phyloP scores from a whole-genome alignment of 225 moss, liverwort and hornwort genomes.

The Ulota crispa region DNA sequence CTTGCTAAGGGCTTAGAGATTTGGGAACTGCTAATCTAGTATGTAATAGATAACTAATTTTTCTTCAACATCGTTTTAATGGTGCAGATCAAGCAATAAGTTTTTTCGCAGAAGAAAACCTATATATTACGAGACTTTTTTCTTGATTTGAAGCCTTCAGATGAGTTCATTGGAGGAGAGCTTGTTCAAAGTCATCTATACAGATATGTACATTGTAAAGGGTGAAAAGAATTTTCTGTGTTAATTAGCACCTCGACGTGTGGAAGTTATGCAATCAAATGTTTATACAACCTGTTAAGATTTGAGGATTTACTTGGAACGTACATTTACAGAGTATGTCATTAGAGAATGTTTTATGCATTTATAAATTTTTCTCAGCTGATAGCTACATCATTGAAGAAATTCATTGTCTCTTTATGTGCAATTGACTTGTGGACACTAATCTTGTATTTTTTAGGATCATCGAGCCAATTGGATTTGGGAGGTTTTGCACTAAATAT shows the following conservation, averaged over 20 bases:
- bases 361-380: background rate
- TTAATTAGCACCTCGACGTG: too few species aligned
- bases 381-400: background rate
- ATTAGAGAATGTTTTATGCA: background rate
- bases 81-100: slow-evolving; percentile 22
- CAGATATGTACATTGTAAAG: too few species aligned
- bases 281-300: background rate
- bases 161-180: background rate
- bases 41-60: background rate
- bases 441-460: too few species aligned
- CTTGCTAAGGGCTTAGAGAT: background rate
- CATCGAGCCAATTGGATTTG: too few species aligned
- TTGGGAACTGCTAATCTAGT: background rate
- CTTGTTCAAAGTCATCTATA: background rate
- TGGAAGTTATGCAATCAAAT: background rate
- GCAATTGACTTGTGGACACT: too few species aligned
- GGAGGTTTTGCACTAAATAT: too few species aligned
- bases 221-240: too few species aligned
- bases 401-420: background rate
- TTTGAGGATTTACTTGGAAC: background rate
- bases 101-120: background rate
- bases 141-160: background rate
- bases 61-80: background rate
- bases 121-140: background rate
- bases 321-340: background rate